Conservation (phyloP, 176 grass and related monocot species). For the Triticum turgidum region DNA sequence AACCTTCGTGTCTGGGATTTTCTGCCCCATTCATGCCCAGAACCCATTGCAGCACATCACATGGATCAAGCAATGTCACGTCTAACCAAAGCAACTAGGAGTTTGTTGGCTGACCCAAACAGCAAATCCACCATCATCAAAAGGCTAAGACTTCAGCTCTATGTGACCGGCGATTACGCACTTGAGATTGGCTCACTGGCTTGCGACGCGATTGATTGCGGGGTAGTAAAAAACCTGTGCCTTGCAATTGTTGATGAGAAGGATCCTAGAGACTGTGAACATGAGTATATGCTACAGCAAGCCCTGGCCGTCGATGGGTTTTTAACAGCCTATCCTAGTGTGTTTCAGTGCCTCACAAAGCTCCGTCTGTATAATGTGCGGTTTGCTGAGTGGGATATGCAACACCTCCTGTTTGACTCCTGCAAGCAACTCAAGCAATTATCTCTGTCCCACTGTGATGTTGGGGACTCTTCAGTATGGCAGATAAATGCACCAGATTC, state of each 20-base stretch:
- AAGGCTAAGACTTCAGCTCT: background rate
- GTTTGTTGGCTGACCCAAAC: conserved; percentile 13
- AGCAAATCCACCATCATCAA: background rate
- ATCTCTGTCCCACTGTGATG: background rate
- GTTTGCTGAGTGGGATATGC: background rate
- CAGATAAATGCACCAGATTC: conserved; percentile 18
- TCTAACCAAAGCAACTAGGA: conserved; percentile 17
- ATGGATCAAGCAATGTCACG: conserved; percentile 12
- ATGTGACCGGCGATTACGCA: background rate
- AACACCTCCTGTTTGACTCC: conserved; percentile 19
- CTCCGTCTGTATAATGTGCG: background rate
- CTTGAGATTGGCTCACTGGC: background rate
- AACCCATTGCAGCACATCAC: background rate
- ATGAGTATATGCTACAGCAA: conserved; percentile 4
- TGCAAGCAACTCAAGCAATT: conserved; percentile 14
- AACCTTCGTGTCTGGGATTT: background rate
- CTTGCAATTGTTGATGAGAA: conserved; percentile 2
- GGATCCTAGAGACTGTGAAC: background rate
- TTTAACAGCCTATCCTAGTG: background rate
- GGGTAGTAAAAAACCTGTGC: background rate
- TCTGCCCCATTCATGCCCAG: background rate
- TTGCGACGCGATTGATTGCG: background rate
- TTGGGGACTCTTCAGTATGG: background rate
- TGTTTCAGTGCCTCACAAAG: conserved; percentile 6
- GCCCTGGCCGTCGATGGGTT: background rate